Base-by-base conservation (phyloP, 306 rosid species). In the Citrullus amarus region DNA sequence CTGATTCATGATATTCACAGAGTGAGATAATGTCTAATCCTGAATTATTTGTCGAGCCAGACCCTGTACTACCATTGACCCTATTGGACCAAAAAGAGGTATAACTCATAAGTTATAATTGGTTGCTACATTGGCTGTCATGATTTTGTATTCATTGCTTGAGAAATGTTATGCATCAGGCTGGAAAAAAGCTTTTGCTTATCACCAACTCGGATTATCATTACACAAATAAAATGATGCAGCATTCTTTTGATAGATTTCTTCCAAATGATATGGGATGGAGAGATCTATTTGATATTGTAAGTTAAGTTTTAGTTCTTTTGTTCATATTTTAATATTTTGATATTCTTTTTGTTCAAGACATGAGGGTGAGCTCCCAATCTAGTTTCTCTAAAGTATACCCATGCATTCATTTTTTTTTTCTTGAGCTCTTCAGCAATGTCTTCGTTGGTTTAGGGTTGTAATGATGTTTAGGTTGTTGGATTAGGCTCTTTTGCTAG, bases 61-160 rank as follows among this genome's bases (percentile, higher is more conserved):
- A 95, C 84, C 98, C 96, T 8, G 90, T 89, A 38, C 86, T 95
- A 82, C 98, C 98, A 75, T 79, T 95, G 79, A 93, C 97, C 20
- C 90, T 95, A 80, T 82, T 95, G 92, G 98, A 95, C 85, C 98
- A 95, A 82, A 95, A 95, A 75, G 98, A 95, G 96, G 98, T 91
- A 80, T 59, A 62, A 6, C 60, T 60, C 80, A 77, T 16, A 54
- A 60, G 3, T 80, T 76, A 68, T 39, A 53, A 60, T 56, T 83
- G 63, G 22, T 50, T 48, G 62, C 78, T 62, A 18, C 41, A 17
- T 67, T 38, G 32, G 53, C 32, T n/a, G 1, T 61, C 54, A 60
- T 87, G 54, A 80, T 85, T 80, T 56, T 6, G 65, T 79, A 84
- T 59, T 72, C 65, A 20, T 79, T 44, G 30, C 43, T 36, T 32